Conservation (phyloP, 441 rosid species). For the Lepidium campestre region DNA sequence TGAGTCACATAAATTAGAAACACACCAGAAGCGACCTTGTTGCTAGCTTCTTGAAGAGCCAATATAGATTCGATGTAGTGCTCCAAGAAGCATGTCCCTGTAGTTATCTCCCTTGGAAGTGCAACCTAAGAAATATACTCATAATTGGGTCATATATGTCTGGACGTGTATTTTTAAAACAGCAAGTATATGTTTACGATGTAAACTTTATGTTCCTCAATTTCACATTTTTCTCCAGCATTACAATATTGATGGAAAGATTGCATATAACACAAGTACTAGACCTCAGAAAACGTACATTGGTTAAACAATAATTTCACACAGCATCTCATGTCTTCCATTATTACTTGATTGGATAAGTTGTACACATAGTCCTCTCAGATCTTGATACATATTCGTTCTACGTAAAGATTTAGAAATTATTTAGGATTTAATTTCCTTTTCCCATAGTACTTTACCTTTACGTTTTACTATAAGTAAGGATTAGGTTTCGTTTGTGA, state of each 20-base stretch:
- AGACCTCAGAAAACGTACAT: neutral
- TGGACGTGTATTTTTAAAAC: conserved; percentile 7
- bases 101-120: conserved; percentile 86
- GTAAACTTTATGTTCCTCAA: too few relatives aligned
- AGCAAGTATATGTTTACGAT: neutral
- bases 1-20: neutral
- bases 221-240: neutral
- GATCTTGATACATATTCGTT: neutral
- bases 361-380: neutral
- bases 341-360: neutral
- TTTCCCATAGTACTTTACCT: too few relatives aligned
- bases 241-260: neutral
- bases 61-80: conserved; percentile 71
- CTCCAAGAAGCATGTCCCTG: conserved; percentile 83
- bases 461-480: too few relatives aligned
- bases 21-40: conserved; percentile 58
- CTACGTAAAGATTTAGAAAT: too few relatives aligned
- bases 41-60: conserved; percentile 89
- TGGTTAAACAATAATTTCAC: neutral
- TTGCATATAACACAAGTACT: neutral
- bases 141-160: neutral
- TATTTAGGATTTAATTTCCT: too few relatives aligned
- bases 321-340: neutral
- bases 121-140: conserved; percentile 56
- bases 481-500: too few relatives aligned